Evolutionary conservation across 2,329 filamentous ascomycete species (phyloP).

Genomic region (Neurospora crassa): DNA sequence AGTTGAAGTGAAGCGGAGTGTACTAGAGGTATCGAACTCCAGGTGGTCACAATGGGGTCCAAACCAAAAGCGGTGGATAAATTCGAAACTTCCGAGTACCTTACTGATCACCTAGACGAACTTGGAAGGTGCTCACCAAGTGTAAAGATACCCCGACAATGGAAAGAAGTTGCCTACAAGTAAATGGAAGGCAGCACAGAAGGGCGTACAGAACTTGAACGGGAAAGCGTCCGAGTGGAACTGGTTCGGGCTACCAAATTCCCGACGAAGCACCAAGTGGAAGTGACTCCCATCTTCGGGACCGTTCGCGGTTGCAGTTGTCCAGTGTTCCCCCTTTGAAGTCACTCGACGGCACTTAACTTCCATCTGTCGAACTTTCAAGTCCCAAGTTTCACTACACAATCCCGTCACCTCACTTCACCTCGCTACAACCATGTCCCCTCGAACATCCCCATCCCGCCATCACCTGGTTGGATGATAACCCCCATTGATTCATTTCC

Average conservation of each 20-base stretch:
- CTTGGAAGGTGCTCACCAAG: background rate
- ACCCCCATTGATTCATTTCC: background rate
- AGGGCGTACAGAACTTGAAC: background rate
- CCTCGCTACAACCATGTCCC: background rate
- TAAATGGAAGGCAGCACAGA: slow-evolving; percentile 3
- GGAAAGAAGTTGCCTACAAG: background rate
- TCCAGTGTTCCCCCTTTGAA: background rate
- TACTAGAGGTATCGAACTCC: background rate
- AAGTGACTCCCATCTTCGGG: background rate
- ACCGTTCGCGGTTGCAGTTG: background rate
- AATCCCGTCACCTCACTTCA: background rate
- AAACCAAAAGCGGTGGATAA: background rate
- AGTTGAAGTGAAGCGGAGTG: background rate
- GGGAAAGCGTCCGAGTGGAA: background rate
- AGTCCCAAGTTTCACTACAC: background rate
- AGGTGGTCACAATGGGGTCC: background rate
- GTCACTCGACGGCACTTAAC: background rate
- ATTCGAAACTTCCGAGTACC: background rate
- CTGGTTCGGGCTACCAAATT: background rate
- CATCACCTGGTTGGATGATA: background rate
- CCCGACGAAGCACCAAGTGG: background rate
- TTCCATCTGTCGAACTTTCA: background rate
- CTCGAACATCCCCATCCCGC: background rate
- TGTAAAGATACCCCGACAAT: background rate
- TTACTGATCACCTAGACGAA: background rate